phyloP scores from a whole-genome alignment of 2,329 filamentous ascomycete species.

The Eutypa lata region DNA sequence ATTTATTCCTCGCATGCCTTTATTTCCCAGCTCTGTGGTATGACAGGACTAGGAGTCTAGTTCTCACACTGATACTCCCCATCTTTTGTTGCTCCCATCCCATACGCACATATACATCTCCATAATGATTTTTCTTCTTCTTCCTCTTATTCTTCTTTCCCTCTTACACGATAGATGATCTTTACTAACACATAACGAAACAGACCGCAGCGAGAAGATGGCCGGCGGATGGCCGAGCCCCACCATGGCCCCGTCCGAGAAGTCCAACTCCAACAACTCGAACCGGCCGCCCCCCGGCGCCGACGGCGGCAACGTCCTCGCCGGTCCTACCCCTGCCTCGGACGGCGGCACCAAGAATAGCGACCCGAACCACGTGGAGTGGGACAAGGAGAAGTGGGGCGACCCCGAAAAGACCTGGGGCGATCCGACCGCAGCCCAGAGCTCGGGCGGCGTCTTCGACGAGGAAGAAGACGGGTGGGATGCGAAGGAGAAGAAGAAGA shows the following conservation, averaged over 20 bases:
- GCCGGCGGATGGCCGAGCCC: not conserved
- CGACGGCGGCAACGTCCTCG: not conserved
- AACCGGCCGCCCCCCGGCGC: not conserved
- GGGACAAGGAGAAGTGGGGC: not conserved
- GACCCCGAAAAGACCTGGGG: slow-evolving; percentile 7
- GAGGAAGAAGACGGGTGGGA: not conserved
- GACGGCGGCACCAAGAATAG: not conserved
- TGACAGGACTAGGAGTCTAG: too few species aligned
- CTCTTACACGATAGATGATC: too few species aligned
- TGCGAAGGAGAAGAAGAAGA: not conserved
- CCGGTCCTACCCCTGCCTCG: not conserved
- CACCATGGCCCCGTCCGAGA: not conserved
- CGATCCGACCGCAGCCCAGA: slow-evolving; percentile 18
- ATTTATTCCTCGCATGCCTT: too few species aligned
- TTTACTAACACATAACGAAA: too few species aligned
- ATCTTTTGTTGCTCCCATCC: too few species aligned
- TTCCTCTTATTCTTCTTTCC: too few species aligned
- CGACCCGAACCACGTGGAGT: not conserved
- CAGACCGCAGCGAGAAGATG: not conserved
- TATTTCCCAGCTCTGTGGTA: too few species aligned
- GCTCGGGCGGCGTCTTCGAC: slow-evolving; percentile 22
- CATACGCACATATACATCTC: too few species aligned
- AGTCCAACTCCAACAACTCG: not conserved
- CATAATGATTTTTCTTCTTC: too few species aligned
- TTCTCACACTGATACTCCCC: too few species aligned